Evolutionary conservation across 164 flowering plant species (phyloP), one percentile per base, ranked within the genome.

Genomic region (Nelumbo lutea): DNA sequence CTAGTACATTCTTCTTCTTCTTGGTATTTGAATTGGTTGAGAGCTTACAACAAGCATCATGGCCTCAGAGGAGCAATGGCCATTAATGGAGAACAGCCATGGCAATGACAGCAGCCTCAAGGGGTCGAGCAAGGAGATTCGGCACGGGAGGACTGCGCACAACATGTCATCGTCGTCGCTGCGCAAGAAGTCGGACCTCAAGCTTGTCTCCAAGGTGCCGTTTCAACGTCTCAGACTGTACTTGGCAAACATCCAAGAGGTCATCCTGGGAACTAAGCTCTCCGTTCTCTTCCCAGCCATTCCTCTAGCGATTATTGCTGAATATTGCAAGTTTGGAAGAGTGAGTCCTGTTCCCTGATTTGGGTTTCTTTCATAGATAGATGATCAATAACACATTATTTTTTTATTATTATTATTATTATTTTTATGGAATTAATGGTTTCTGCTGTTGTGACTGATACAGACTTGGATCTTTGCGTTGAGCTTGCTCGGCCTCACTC

Each of bases 381-480:
- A 27, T 27, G 27, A 27, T 27, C 27, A 27, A 27, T 27, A 27
- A 27, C 27, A 27, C 27, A 27, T 27, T 27, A 11, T 41, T 5
- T 14, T 57, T 6, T 6, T 14, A 6, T 56, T 9, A 0, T 14
- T 44, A 1, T 56, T 42, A 9, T 55, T 58, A 8, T 42, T 47
- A 2, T 48, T 47, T 51, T 13, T 47, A 7, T 65, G 56, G 40
- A 27, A 51, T 66, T 9, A 27, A 9, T 57, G 9, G 6, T 15
- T n/a, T 5, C 1, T 55, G 5, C 42, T 10, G 5, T 50, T 66
- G n/a, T 7, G 8, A 66, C 7, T 13, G 50, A 5, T 59, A 71
- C 92, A 92, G 99, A 80, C 91, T 39, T 95, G 97, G 99, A 72
- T 95, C 9, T 95, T 95, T 59, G 93, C 73, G 38, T 70, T 92